phyloP scores from a whole-genome alignment of 495 filamentous ascomycete species.

The Aspergillus asperescens region DNA sequence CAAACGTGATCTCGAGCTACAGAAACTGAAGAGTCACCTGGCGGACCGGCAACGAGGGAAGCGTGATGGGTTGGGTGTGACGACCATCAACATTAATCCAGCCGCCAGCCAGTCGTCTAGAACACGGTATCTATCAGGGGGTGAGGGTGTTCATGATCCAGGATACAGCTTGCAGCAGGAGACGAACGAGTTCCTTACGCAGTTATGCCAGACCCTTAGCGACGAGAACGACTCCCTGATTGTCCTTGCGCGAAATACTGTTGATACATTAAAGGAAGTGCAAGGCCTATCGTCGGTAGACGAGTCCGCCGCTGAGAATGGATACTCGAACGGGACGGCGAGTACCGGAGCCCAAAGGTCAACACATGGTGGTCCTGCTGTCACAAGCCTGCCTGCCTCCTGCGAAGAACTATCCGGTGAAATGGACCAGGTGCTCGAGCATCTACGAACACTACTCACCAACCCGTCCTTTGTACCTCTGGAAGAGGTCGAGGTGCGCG shows the following conservation, averaged over 20 bases:
- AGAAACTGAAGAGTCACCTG: constrained; percentile 78
- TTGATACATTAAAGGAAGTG: constrained; percentile 68
- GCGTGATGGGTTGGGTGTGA: constrained; percentile 45
- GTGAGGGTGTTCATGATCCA: constrained; percentile 49
- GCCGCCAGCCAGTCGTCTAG: constrained; percentile 32
- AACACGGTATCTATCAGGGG: constrained; percentile 25
- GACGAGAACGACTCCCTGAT: constrained; percentile 91
- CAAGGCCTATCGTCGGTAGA: constrained; percentile 62
- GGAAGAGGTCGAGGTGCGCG: constrained; percentile 86
- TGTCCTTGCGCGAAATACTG: constrained; percentile 61
- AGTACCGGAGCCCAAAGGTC: constrained; percentile 35
- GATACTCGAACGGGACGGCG: constrained; percentile 27
- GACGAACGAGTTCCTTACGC: constrained; percentile 87
- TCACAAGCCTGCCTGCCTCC: constrained; percentile 47
- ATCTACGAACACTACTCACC: constrained; percentile 75
- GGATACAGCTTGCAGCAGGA: constrained; percentile 75
- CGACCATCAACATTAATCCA: constrained; percentile 47
- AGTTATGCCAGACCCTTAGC: constrained; percentile 79
- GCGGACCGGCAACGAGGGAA: constrained; percentile 50
- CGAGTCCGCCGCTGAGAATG: constrained; percentile 41
- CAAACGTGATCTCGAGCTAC: constrained; percentile 83
- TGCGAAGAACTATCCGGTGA: constrained; percentile 69
- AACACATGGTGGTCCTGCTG: constrained; percentile 22
- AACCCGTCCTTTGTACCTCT: constrained; percentile 95
- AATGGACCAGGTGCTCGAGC: constrained; percentile 68